phyloP scores from a whole-genome alignment of 129 eudicot species.

The Helianthus annuus region DNA sequence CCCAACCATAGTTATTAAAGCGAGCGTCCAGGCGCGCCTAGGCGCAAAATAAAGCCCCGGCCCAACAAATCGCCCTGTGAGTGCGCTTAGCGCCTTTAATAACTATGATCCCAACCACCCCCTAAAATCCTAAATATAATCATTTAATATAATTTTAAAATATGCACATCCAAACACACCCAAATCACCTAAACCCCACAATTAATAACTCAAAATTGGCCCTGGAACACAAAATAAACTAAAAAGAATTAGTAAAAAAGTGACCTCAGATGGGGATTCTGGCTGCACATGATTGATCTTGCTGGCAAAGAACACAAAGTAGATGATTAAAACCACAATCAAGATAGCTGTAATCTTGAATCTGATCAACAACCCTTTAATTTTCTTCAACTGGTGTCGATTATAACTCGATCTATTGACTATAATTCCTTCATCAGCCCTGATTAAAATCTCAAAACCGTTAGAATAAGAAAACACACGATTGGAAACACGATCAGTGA shows the following conservation, averaged over 20 bases:
- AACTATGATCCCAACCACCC: no score
- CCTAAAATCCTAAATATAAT: no score
- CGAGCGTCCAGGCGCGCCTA: no score
- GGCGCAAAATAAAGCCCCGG: no score
- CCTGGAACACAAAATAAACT: neutral
- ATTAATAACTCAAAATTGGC: neutral
- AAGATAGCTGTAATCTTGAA: slow-evolving; percentile 49
- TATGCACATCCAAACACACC: neutral
- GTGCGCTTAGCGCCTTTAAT: no score
- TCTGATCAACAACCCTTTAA: slow-evolving; percentile 56
- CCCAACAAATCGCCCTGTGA: no score
- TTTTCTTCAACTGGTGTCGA: slow-evolving; percentile 69
- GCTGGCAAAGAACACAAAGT: slow-evolving; percentile 45
- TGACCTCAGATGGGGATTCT: slow-evolving; percentile 54
- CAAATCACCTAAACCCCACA: neutral
- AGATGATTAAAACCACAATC: slow-evolving; percentile 52
- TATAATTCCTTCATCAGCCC: slow-evolving; percentile 45
- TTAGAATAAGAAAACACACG: neutral
- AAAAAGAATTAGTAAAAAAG: neutral
- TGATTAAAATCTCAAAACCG: slow-evolving; percentile 18
- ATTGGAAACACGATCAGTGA: neutral
- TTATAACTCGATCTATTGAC: slow-evolving; percentile 37
- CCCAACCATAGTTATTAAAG: no score
- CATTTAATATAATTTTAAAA: no score
- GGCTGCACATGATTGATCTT: slow-evolving; percentile 33